Conservation (phyloP, 2,329 filamentous ascomycete species). For the Chrysoporthe austroafricana region DNA sequence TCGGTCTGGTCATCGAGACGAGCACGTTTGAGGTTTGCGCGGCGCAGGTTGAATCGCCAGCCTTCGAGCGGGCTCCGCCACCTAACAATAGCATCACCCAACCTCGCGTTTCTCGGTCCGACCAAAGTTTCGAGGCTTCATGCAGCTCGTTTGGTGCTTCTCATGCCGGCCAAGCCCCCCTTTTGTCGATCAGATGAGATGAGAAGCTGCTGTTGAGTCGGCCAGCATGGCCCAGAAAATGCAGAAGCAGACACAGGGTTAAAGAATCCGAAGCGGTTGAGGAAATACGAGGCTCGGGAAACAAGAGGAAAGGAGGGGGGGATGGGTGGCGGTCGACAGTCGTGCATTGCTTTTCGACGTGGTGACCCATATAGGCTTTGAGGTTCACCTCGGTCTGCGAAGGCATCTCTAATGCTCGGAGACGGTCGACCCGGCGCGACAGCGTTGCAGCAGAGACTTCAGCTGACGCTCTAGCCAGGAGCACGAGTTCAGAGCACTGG, state of each 20-base stretch:
- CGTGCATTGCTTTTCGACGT: not conserved
- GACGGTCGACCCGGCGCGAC: not conserved
- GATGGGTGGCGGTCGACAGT: not conserved
- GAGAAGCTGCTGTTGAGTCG: not conserved
- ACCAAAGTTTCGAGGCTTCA: not conserved
- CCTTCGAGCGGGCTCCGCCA: not conserved
- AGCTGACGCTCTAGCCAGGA: not conserved
- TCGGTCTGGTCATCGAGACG: conserved; percentile 22
- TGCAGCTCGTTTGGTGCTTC: conserved; percentile 11
- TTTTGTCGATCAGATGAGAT: conserved; percentile 8
- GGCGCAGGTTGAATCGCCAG: not conserved
- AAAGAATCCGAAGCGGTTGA: not conserved
- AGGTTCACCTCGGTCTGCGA: not conserved
- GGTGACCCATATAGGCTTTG: not conserved
- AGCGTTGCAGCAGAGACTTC: not conserved
- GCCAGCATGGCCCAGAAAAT: not conserved
- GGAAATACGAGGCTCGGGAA: not conserved
- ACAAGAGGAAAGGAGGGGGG: not conserved
- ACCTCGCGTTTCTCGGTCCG: not conserved
- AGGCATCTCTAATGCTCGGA: not conserved
- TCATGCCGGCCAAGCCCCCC: conserved; percentile 9
- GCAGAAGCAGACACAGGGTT: not conserved
- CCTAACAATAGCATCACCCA: not conserved
- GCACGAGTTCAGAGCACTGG: not conserved
- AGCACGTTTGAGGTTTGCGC: conserved; percentile 27